Evolutionary conservation across 169 alveolate genomes (phyloP).

Genomic region (Eimeria sp.): DNA sequence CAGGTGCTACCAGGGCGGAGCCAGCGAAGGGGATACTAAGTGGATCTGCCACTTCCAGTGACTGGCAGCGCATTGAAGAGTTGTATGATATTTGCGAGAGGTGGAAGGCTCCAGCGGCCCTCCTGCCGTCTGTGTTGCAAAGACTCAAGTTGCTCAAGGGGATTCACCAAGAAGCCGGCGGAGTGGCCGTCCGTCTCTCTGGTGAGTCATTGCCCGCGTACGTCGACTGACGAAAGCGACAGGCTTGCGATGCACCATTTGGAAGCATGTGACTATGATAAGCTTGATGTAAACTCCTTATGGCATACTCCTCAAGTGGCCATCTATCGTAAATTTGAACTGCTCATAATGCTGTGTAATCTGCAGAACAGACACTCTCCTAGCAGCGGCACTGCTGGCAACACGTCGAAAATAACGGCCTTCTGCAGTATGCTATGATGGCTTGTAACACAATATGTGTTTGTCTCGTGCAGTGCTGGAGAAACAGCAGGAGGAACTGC

Average conservation of each 20-base stretch:
- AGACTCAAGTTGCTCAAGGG: conserved; percentile 75
- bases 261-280: not conserved
- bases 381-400: not conserved
- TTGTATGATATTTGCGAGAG: conserved; percentile 81
- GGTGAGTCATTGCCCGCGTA: conserved; percentile 43
- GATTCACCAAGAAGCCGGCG: conserved; percentile 84
- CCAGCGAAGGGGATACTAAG: conserved; percentile 15
- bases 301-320: not conserved
- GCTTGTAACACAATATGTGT: not conserved
- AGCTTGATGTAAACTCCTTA: not conserved
- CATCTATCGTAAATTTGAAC: not conserved
- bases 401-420: not conserved
- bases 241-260: not conserved
- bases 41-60: conserved; percentile 23
- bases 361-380: not conserved
- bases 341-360: not conserved
- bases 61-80: conserved; percentile 82
- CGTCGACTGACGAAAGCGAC: not conserved
- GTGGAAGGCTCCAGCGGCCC: conserved; percentile 81
- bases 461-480: conserved; percentile 57
- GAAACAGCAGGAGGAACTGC: conserved; percentile 81
- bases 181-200: conserved; percentile 77
- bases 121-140: conserved; percentile 78
- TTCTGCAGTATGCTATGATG: not conserved
- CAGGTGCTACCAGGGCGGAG: not conserved